Conservation (phyloP, 2,329 filamentous ascomycete genomes). For the Fusarium praegraminearum region DNA sequence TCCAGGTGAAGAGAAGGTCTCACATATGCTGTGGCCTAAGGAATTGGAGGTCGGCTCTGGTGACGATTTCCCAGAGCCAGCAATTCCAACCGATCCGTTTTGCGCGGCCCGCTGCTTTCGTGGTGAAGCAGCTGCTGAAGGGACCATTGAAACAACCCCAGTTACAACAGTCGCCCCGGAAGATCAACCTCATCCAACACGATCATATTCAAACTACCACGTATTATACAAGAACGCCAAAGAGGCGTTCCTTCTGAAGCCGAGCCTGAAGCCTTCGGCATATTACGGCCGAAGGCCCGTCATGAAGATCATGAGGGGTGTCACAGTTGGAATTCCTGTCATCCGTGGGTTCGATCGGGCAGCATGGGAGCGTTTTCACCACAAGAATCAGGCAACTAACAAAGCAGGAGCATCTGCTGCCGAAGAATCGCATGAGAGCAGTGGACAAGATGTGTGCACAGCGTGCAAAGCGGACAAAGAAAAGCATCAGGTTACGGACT, state of each 20-base stretch:
- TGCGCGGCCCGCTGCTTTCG: slow-evolving; percentile 71
- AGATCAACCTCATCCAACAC: slow-evolving; percentile 57
- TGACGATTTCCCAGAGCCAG: slow-evolving; percentile 50
- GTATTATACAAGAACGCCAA: slow-evolving; percentile 86
- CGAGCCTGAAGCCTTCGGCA: slow-evolving; percentile 83
- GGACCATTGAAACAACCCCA: slow-evolving; percentile 56
- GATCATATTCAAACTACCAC: slow-evolving; percentile 78
- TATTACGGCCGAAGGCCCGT: slow-evolving; percentile 87
- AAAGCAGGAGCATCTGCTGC: slow-evolving; percentile 46
- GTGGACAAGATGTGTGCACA: slow-evolving; percentile 57
- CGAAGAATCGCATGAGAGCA: slow-evolving; percentile 48
- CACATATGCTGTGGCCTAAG: slow-evolving; percentile 83
- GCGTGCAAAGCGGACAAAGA: slow-evolving; percentile 74
- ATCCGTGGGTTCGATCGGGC: slow-evolving; percentile 86
- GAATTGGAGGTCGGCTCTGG: slow-evolving; percentile 50
- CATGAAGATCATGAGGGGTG: slow-evolving; percentile 84
- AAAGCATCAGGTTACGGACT: slow-evolving; percentile 80
- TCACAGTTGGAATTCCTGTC: slow-evolving; percentile 86
- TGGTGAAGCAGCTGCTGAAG: slow-evolving; percentile 69
- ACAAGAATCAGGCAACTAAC: slow-evolving; percentile 55
- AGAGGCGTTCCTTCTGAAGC: slow-evolving; percentile 87
- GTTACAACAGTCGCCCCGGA: slow-evolving; percentile 52
- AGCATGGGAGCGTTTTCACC: slow-evolving; percentile 79
- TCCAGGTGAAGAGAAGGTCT: slow-evolving; percentile 89
- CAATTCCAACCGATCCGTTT: slow-evolving; percentile 66